phyloP scores from a whole-genome alignment of 2,329 filamentous ascomycete genomes.

The Arthrobotrys conoides region DNA sequence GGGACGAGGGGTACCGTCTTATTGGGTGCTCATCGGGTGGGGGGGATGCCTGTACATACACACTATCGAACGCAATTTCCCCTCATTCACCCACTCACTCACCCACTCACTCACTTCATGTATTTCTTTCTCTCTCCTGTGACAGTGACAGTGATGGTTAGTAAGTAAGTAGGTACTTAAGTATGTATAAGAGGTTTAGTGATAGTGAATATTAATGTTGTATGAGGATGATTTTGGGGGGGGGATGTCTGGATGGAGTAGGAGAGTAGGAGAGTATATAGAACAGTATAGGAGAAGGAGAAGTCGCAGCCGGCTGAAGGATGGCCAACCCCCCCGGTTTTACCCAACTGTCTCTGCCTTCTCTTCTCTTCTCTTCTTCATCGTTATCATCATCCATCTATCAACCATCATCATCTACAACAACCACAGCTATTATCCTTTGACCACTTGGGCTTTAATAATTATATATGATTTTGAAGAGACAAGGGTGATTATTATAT shows the following conservation, averaged over 20 bases:
- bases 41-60: too few relatives aligned
- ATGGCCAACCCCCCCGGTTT: slow-evolving; percentile 34
- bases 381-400: neutral
- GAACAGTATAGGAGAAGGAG: slow-evolving; percentile 8
- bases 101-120: neutral
- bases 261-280: neutral
- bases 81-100: slow-evolving; percentile 25
- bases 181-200: neutral
- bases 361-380: neutral
- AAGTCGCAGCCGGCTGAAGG: slow-evolving; percentile 24
- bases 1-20: slow-evolving; percentile 50
- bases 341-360: neutral
- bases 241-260: neutral
- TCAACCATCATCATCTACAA: neutral
- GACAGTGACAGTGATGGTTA: slow-evolving; percentile 6
- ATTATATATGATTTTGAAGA: neutral
- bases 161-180: too few relatives aligned
- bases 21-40: slow-evolving; percentile 37
- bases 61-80: slow-evolving; percentile 47
- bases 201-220: neutral
- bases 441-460: too few relatives aligned
- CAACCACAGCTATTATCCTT: too few relatives aligned
- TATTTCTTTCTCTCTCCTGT: slow-evolving; percentile 3
- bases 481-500: too few relatives aligned
- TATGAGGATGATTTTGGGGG: too few relatives aligned